Evolutionary conservation across 176 grass and related monocot genomes (phyloP), one percentile per base, ranked within the genome.

Genomic region (Oryza australiensis): DNA sequence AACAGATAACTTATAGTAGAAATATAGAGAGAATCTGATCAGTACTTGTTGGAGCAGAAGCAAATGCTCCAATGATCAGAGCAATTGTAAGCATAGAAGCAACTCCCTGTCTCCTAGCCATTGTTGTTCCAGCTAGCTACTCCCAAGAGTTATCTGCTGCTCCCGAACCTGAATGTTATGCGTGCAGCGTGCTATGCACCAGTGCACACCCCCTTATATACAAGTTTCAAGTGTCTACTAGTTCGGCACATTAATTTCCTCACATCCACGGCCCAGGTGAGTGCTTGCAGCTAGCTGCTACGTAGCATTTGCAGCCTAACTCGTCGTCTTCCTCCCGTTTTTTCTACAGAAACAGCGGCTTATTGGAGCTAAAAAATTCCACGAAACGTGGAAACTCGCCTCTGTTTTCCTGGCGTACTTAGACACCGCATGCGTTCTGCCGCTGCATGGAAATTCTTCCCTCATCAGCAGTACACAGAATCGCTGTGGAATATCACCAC

Each of bases 51-150:
- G 79, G 80, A 49, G 38, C 34, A 23, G 73, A 46, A 14, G 82
- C 74, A 24, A 89, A 72, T 10, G 87, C 42, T 49, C 60, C 89
- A 79, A 89, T 12, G 49, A 94, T 30, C 28, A 91, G 66, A 57
- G 84, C 86, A 67, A 55, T 18, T 1, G 69, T 67, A 30, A 89
- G 5, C 80, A 75, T 62, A 43, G 79, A 75, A 43, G 60, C 71
- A 55, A 35, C 38, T 13, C 55, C 55, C 55, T 66, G 42, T 18
- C 48, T 41, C 26, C 16, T 37, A 42, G 86, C 86, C 92, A 89
- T 92, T 20, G 33, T 9, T 71, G 35, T 66, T 22, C 43, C 20
- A 43, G 34, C 45, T 20, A 82, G 26, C 70, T 46, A 22, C 26
- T 13, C 32, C 34, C 64, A 15, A 18, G 2, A n/a, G 49, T 16